Evolutionary conservation across 192 early-diverging fungal species (phyloP).

Genomic region (Podochytrium sp.): DNA sequence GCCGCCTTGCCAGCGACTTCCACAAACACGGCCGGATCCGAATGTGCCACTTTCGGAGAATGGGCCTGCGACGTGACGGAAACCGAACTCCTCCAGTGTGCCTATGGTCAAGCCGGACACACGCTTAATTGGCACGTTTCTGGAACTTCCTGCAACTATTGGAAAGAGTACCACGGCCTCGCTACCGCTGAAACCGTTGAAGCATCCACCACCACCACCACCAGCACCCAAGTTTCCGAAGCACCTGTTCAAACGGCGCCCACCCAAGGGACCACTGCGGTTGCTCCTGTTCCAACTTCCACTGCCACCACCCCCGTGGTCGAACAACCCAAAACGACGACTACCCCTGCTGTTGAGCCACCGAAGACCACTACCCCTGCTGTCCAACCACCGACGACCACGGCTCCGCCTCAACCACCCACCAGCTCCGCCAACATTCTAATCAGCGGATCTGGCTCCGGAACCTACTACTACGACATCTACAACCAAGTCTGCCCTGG

Average conservation of each 20-base stretch:
- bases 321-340: neutral
- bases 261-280: neutral
- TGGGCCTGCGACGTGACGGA: neutral
- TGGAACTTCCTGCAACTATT: neutral
- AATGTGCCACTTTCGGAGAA: neutral
- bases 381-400: neutral
- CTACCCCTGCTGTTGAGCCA: neutral
- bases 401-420: neutral
- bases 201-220: too few species aligned
- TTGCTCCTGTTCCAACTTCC: neutral
- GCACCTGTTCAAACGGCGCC: too few species aligned
- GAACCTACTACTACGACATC: conserved; percentile 8
- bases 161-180: too few species aligned
- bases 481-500: neutral
- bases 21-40: too few species aligned
- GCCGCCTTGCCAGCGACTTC: too few species aligned
- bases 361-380: neutral
- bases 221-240: too few species aligned
- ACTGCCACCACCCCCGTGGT: neutral
- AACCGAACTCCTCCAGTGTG: neutral
- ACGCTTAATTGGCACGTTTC: neutral
- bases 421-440: neutral
- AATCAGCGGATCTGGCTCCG: neutral
- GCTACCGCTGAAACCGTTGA: too few species aligned
- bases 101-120: neutral